These are phyloP conservation scores for Ascochyta clinopodiicola DNA, from an alignment of 2,329 filamentous ascomycete genomes.

Conservation along the genomic window DNA sequence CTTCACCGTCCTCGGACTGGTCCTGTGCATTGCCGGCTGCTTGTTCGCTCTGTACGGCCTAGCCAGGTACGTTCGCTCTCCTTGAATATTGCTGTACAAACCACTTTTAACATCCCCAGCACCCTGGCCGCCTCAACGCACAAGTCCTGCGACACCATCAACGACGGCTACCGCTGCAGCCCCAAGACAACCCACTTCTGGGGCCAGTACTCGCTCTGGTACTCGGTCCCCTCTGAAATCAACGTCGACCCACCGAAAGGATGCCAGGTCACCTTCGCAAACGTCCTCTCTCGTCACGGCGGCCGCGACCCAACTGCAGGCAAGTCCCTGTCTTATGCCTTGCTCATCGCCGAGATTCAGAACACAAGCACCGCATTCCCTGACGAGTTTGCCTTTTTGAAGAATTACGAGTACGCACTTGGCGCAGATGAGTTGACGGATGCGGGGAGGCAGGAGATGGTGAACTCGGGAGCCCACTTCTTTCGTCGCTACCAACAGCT, in stretches of 20 bases:
- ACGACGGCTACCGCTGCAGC: slow-evolving; percentile 68
- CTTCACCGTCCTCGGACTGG: slow-evolving; percentile 19
- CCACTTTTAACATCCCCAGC: slow-evolving; percentile 26
- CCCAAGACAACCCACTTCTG: slow-evolving; percentile 70
- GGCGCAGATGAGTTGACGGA: slow-evolving; percentile 72
- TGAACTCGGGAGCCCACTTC: slow-evolving; percentile 78
- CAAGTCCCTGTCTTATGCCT: slow-evolving; percentile 70
- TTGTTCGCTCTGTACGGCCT: slow-evolving; percentile 34
- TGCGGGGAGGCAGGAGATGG: slow-evolving; percentile 73
- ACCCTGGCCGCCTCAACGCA: slow-evolving; percentile 20
- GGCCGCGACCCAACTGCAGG: slow-evolving; percentile 77
- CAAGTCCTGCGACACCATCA: slow-evolving; percentile 59
- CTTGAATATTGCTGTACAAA: not conserved
- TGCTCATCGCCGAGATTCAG: slow-evolving; percentile 71
- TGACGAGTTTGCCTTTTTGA: slow-evolving; percentile 71
- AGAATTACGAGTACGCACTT: slow-evolving; percentile 73
- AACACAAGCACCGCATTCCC: slow-evolving; percentile 62
- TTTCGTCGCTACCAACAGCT: slow-evolving; percentile 74
- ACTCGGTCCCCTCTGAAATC: slow-evolving; percentile 73
- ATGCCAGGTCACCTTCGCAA: slow-evolving; percentile 81
- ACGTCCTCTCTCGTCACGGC: slow-evolving; percentile 83
- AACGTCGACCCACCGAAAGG: slow-evolving; percentile 64
- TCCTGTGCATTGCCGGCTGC: slow-evolving; percentile 25
- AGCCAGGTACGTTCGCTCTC: slow-evolving; percentile 26
- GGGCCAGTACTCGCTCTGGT: slow-evolving; percentile 91